A percentile compares a stretch with the other conserved stretches of the same genome.
Evolutionary conservation across 1,284 basidiomycete genomes (phyloP).

Genomic region (Apiotrichum gamsii): DNA sequence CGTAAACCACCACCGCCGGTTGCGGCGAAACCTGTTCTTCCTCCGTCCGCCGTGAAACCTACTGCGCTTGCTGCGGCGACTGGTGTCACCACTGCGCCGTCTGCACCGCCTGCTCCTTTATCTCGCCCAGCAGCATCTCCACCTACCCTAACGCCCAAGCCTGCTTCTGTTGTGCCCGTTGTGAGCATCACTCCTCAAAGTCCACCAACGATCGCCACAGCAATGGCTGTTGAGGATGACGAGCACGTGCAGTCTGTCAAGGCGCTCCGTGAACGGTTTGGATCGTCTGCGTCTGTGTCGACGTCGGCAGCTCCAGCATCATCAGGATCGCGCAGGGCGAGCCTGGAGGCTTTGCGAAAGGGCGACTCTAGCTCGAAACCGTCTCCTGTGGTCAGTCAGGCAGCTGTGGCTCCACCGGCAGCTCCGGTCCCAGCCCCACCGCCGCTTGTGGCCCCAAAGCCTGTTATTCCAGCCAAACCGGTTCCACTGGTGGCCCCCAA

Average conservation of each 20-base stretch:
- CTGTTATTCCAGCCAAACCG: not conserved
- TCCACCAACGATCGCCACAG: too few relatives aligned
- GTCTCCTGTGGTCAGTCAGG: not conserved
- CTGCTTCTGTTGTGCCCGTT: too few relatives aligned
- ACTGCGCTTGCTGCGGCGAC: too few relatives aligned
- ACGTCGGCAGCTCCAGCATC: not conserved
- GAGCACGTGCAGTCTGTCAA: constrained; percentile 17
- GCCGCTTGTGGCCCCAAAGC: not conserved
- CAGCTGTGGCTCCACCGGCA: too few relatives aligned
- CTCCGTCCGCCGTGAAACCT: too few relatives aligned
- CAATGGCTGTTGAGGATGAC: not conserved
- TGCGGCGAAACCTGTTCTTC: too few relatives aligned
- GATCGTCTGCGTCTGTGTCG: not conserved
- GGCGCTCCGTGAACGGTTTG: constrained; percentile 23
- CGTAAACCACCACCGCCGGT: too few relatives aligned
- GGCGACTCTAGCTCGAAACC: not conserved
- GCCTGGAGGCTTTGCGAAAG: not conserved
- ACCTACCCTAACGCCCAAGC: too few relatives aligned
- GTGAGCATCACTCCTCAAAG: too few relatives aligned
- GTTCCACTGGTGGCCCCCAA: not conserved
- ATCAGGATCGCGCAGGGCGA: not conserved
- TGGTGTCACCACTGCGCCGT: too few relatives aligned
- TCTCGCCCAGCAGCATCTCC: too few relatives aligned
- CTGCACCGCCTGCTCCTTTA: too few relatives aligned
- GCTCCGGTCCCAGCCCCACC: not conserved